These are phyloP conservation scores for Paracorniculantispora psalliotae DNA, from an alignment of 2,329 filamentous ascomycete genomes.

Conservation along the genomic window DNA sequence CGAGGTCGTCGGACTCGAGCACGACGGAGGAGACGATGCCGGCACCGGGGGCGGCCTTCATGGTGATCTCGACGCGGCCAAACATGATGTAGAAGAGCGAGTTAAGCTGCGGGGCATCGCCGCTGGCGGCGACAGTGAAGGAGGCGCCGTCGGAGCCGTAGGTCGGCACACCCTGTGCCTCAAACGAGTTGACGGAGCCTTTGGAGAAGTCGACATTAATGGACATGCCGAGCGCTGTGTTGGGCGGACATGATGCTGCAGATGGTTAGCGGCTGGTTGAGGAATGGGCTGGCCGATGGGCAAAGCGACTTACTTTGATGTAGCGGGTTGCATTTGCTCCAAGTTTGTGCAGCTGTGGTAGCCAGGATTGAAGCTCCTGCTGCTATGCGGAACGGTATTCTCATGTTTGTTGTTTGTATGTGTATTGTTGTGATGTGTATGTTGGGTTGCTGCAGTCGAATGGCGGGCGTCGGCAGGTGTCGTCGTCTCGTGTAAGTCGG, in stretches of 20 bases:
- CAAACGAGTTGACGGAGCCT: slow-evolving; percentile 75
- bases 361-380: slow-evolving; percentile 1
- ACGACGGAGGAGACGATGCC: slow-evolving; percentile 94
- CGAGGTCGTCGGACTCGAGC: slow-evolving; percentile 82
- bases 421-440: neutral
- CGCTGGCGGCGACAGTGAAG: slow-evolving; percentile 72
- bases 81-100: slow-evolving; percentile 99
- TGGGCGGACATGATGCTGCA: slow-evolving; percentile 59
- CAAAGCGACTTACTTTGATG: slow-evolving; percentile 6
- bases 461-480: neutral
- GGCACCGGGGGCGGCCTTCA: slow-evolving; percentile 81
- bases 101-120: slow-evolving; percentile 79
- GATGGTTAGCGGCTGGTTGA: slow-evolving; percentile 4
- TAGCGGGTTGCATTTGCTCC: slow-evolving; percentile 15
- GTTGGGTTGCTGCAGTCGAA: neutral
- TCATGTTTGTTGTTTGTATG: slow-evolving; percentile 5
- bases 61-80: slow-evolving; percentile 76
- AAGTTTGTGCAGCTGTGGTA: slow-evolving; percentile 9
- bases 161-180: slow-evolving; percentile 60
- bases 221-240: slow-evolving; percentile 79
- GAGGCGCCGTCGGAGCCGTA: slow-evolving; percentile 71
- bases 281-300: neutral
- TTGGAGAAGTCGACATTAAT: slow-evolving; percentile 79
- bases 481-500: neutral
- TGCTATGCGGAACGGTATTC: slow-evolving; percentile 11